These are phyloP conservation scores for carrot (Daucus carota) DNA, from an alignment of 129 eudicot genomes.

Conservation along the genomic window DH1_v3.0 NC_030385.2:34561001-34561500, in stretches of 20 bases:
- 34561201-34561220: constrained; percentile 77
- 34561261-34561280: not conserved
- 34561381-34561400: not conserved
- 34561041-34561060: constrained; percentile 30
- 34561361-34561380: no score
- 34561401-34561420: constrained; percentile 52
- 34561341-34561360: not conserved
- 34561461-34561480: constrained; percentile 87
- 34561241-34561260: not conserved
- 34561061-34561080: constrained; percentile 61
- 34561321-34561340: not conserved
- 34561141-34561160: constrained; percentile 60
- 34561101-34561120: constrained; percentile 89
- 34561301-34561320: not conserved
- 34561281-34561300: not conserved
- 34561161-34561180: constrained; percentile 80
- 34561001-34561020: constrained; percentile 30
- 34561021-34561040: constrained; percentile 18
- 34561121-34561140: constrained; percentile 72
- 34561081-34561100: constrained; percentile 72
- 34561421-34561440: constrained; percentile 96
- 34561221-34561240: constrained; percentile 38
- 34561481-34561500: constrained; percentile 46
- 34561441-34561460: constrained; percentile 89
- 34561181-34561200: constrained; percentile 69